Percentiles rank a stretch among this genome's conserved stretches.
Evolutionary conservation across 495 filamentous ascomycete species (phyloP).

Genomic region (Podospora conica): DNA sequence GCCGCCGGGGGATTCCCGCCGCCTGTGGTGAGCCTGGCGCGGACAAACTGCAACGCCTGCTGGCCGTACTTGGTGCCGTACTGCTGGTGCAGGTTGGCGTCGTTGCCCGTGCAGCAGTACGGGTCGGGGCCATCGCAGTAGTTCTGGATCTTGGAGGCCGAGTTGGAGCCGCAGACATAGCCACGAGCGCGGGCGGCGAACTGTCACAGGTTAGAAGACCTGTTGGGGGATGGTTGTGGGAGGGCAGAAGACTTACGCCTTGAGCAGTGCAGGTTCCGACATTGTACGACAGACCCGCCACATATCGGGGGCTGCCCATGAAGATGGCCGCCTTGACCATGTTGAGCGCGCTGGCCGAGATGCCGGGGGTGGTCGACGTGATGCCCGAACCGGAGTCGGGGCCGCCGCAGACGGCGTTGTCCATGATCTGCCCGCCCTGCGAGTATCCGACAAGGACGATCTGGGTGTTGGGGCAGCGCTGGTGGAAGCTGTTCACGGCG

Average conservation of each 20-base stretch:
- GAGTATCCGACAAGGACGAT: conserved; percentile 59
- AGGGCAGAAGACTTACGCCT: conserved; percentile 48
- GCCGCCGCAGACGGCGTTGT: conserved; percentile 57
- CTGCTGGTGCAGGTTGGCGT: conserved; percentile 52
- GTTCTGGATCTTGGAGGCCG: conserved; percentile 46
- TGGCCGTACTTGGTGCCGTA: conserved; percentile 49
- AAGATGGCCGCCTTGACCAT: conserved; percentile 53
- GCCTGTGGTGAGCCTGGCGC: not conserved
- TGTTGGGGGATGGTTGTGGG: not conserved
- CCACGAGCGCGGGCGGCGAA: conserved; percentile 53
- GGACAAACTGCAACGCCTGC: conserved; percentile 33
- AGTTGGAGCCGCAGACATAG: conserved; percentile 46
- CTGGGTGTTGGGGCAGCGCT: conserved; percentile 49
- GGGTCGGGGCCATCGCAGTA: conserved; percentile 61
- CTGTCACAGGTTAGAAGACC: conserved; percentile 20
- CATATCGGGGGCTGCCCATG: conserved; percentile 56
- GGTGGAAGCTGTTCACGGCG: conserved; percentile 50
- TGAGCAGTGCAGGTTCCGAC: conserved; percentile 52
- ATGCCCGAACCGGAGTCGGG: conserved; percentile 45
- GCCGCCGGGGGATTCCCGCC: not conserved
- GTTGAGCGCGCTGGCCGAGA: conserved; percentile 7
- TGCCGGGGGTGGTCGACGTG: conserved; percentile 2
- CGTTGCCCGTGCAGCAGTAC: conserved; percentile 60
- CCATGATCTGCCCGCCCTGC: conserved; percentile 59
- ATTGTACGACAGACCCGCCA: conserved; percentile 49